Evolutionary conservation across 2,329 filamentous ascomycete species (phyloP), one percentile per base, ranked within the genome.

Genomic region (Septoria linicola): DNA sequence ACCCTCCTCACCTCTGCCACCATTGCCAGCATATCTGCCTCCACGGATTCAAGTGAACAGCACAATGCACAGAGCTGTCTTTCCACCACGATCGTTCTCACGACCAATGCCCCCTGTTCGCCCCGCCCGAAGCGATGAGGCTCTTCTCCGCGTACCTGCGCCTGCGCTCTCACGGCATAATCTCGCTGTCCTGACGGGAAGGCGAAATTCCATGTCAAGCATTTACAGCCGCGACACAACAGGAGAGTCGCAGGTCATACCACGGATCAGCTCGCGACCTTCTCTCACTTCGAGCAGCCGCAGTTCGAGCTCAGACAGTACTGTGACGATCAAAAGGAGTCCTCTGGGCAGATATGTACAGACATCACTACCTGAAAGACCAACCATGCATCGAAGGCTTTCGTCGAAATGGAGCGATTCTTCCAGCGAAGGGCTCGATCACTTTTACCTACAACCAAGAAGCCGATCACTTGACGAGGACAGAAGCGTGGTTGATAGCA

Each of bases 151-250:
- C 1, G 52, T 49, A 14, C 59, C 56, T 3, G 55, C 54, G 0
- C 58, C 55, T 10, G 42, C 54, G 1, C 43, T 59, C 8, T 53
- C 40, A 6, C 34, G n/a, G 1, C 20, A 40, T 2, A 51, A 59
- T 25, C 40, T 58, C n/a, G 44, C 44, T 1, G 31, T 44, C 1
- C 49, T 50, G 16, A 58, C 52, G 8, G 30, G 20, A 8, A 59
- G 57, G 41, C 50, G 44, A 11, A 53, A 59, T 11, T 66, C 63
- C 10, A 23, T 62, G 3, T 63, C 63, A 3, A 66, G 64, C 35
- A 45, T 65, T 7, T 66, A 66, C 54, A 66, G 64, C 36, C 58
- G 63, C 21, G 61, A 57, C 46, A 58, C 60, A 8, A 63, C 58
- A 25, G 63, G 63, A 8, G 59, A 62, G 41, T 42, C 44, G 7